Evolutionary conservation across 202 grass and related monocot species (phyloP).

Genomic region (Musa balbisiana): DNA sequence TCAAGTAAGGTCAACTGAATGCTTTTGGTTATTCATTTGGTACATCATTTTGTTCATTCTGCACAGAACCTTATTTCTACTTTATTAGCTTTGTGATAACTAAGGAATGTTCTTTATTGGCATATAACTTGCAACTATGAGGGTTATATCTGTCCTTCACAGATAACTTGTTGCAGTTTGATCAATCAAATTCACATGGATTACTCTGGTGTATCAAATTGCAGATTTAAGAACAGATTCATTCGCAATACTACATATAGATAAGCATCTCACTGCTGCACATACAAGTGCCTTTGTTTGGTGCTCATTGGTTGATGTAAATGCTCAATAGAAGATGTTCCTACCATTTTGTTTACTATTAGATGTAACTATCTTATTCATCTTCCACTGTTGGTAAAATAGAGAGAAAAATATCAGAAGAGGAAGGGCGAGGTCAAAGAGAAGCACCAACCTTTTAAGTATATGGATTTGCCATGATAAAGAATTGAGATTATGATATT

Average conservation of each 20-base stretch:
- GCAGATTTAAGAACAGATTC: background rate
- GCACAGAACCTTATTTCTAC: no score
- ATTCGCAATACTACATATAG: background rate
- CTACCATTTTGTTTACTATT: background rate
- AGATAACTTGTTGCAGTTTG: background rate
- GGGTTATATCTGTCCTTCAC: background rate
- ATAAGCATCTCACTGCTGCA: background rate
- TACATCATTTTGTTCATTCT: background rate
- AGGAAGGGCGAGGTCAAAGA: no score
- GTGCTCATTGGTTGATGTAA: background rate
- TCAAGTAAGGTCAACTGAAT: conserved; percentile 59
- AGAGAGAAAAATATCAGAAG: no score
- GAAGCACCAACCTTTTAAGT: no score
- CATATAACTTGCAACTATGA: background rate
- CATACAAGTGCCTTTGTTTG: background rate
- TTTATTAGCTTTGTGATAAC: no score
- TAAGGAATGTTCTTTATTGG: background rate
- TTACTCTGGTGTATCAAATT: background rate
- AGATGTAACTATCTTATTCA: background rate
- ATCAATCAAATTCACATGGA: background rate
- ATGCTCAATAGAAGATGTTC: background rate
- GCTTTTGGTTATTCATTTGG: background rate
- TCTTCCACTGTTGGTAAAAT: background rate
- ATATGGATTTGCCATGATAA: no score
- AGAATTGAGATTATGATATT: no score